Conservation (phyloP, 257 asterid genomes). For the Gynochthodes officinalis region DNA sequence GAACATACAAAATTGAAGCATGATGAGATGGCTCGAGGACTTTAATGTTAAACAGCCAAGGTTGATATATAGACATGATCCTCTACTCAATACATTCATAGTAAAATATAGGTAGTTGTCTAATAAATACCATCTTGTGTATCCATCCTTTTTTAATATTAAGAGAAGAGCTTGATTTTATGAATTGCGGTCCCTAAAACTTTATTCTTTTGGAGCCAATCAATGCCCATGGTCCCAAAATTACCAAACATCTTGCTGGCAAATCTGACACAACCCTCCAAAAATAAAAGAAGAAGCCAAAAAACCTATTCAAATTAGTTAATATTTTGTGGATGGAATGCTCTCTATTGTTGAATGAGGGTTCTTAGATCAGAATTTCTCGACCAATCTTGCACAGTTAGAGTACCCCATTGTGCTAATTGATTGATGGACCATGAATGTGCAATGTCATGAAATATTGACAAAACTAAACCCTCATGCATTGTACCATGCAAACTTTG, state of each 20-base stretch:
- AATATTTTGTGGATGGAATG: neutral
- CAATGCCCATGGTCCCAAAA: slow-evolving; percentile 3
- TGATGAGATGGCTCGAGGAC: neutral
- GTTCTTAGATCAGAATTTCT: neutral
- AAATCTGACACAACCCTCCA: neutral
- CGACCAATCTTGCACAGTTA: neutral
- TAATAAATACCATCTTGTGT: no score
- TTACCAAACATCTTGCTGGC: neutral
- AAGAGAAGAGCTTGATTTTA: neutral
- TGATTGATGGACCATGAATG: slow-evolving; percentile 4
- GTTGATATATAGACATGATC: neutral
- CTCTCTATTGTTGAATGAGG: neutral
- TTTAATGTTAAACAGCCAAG: neutral
- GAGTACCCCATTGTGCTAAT: slow-evolving; percentile 6
- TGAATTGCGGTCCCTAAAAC: neutral
- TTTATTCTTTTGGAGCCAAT: neutral
- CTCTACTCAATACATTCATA: no score
- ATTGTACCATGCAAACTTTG: neutral
- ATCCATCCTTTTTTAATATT: no score
- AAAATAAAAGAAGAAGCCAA: neutral
- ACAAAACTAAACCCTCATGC: slow-evolving; percentile 1
- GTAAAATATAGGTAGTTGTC: neutral
- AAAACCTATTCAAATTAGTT: neutral
- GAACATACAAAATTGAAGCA: neutral
- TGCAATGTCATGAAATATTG: neutral